Evolutionary conservation across 1,139 yeast species (phyloP), one percentile per base, ranked within the genome.

Genomic region (Sugiyamaella grinbergsii): DNA sequence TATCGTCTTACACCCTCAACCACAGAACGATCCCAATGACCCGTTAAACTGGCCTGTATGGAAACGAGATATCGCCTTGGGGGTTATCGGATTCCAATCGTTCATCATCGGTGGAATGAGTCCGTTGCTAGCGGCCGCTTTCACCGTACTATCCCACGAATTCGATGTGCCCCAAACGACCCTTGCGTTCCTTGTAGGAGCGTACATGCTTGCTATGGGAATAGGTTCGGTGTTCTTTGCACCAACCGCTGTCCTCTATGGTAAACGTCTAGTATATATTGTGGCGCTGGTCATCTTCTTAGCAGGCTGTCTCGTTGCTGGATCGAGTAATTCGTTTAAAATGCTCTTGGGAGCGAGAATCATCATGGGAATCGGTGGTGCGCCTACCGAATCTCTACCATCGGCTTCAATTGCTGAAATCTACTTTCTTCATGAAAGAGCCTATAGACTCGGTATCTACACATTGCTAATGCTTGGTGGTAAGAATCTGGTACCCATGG

Each of bases 11-110:
- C 74, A 79, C 51, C 93, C 93, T 0, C 91, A 85, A 65, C 93
- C 93, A 4, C 83, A 84, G 23, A 84, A 83, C 58, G 77, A 84
- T 40, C 83, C 86, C 13, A 84, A 85, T 62, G 93, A 85, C 62
- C 93, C 93, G 0, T 70, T 85, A 44, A 85, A 85, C 62, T 83
- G 88, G 89, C 83, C 85, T 1, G 61, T 75, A 5, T 79, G 82
- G 81, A 71, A 78, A 42, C 69, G 84, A 37, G 85, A 81, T 56
- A 56, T 79, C 49, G 79, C 83, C 20, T 67, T 81, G 46, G 59
- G 73, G 19, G 76, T 76, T 31, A 75, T 81, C 42, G 85, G 85
- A 2, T 76, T 79, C 58, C 83, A 79, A 55, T 77, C 81, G 19
- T 79, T 81, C 58, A 66, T 81, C 5, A 81, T 82, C 8, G 86